Evolutionary conservation across 1,139 yeast genomes (phyloP), one percentile per base, ranked within the genome.

Genomic region (Suhomyces bokatorum): DNA sequence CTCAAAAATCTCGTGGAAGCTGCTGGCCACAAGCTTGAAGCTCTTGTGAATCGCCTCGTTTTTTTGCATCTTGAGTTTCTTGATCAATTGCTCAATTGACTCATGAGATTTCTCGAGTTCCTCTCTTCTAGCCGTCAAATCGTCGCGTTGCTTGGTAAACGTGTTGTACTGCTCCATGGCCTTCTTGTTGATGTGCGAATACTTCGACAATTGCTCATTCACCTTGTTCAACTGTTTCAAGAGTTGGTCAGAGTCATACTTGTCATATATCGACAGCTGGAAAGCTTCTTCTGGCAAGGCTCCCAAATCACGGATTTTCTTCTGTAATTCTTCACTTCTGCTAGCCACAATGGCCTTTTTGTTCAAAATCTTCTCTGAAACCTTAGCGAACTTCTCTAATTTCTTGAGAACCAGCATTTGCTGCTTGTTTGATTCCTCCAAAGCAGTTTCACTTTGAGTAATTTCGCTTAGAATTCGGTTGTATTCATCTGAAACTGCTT

Each of bases 251-350:
- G 89, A 78, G 27, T 69, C 65, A 40, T 67, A 70, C 48, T 68
- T 73, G 24, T 77, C 75, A 43, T 60, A 69, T 7, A 73, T 71
- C 0, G 63, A 60, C 28, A 57, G 55, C 32, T 69, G 68, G 54
- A 88, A 83, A 0, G 95, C 91, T 48, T 88, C 93, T 57, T 90
- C 97, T 0, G 97, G 95, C 27, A 91, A 70, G 1, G 88, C 86
- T 10, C 97, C 97, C 41, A 91, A 69, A 42, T 88, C 96, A 48
- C 95, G 76, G 38, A 90, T 85, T 56, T 81, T 86, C 50, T 78
- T 79, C 51, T 83, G 85, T 22, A 88, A 67, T 53, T 87, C 95
- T 43, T 85, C 88, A 50, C 87, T 78, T 52, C 96, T 77, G 40
- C 75, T 70, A 7, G 70, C 61, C 44, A 88, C 66, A 10, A 85